phyloP scores from a whole-genome alignment of 371 early-diverging fungal species.

The Rhizopus stolonifer region DNA sequence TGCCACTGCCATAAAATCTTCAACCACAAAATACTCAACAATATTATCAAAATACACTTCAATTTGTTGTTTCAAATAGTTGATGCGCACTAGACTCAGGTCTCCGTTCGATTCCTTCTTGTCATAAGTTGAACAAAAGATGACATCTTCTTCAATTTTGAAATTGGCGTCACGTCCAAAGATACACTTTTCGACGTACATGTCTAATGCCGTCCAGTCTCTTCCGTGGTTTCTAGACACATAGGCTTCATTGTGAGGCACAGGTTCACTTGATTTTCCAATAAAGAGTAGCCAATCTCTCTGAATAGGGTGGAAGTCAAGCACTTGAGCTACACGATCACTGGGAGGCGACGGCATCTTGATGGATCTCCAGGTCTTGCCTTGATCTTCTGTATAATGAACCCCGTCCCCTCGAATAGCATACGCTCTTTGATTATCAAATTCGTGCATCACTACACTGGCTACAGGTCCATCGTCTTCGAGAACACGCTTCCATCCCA shows the following conservation, averaged over 20 bases:
- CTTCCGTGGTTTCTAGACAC: constrained; percentile 71
- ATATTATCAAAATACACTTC: constrained; percentile 50
- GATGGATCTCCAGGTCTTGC: constrained; percentile 58
- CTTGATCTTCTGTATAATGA: constrained; percentile 69
- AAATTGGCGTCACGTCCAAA: constrained; percentile 77
- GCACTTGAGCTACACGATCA: constrained; percentile 44
- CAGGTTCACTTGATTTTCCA: constrained; percentile 48
- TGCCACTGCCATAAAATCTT: constrained; percentile 74
- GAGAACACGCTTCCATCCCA: constrained; percentile 56
- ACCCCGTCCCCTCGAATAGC: constrained; percentile 59
- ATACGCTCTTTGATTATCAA: constrained; percentile 59
- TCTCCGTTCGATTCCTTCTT: constrained; percentile 55
- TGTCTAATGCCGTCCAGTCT: constrained; percentile 72
- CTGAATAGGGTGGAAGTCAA: constrained; percentile 85
- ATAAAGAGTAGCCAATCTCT: constrained; percentile 80
- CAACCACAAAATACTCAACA: constrained; percentile 64
- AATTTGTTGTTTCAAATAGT: constrained; percentile 36
- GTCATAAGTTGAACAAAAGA: constrained; percentile 73
- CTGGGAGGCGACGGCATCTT: constrained; percentile 66
- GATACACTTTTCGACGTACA: constrained; percentile 85
- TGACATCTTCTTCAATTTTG: constrained; percentile 58
- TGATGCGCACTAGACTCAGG: constrained; percentile 55
- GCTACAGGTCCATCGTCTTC: constrained; percentile 34
- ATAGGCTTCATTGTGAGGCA: constrained; percentile 67
- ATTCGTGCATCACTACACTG: constrained; percentile 53